Evolutionary conservation across 192 early-diverging fungal genomes (phyloP).

Genomic region (Coemansia sp.): DNA sequence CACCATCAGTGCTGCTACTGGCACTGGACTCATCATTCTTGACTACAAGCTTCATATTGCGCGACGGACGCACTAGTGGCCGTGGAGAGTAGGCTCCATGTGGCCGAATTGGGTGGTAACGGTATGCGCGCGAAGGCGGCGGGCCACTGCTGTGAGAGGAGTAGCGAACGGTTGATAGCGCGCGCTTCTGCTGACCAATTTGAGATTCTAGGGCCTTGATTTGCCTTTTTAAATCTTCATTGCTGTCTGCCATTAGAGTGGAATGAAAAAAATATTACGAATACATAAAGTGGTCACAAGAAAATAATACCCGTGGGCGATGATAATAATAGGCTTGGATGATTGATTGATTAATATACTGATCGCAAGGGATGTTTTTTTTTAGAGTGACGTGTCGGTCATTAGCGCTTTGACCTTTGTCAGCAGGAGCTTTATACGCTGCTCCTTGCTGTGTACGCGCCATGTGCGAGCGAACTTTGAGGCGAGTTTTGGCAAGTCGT

Average conservation of each 20-base stretch:
- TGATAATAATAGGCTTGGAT: not conserved
- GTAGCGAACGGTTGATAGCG: not conserved
- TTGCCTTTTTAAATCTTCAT: slow-evolving; percentile 33
- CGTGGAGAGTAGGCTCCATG: not conserved
- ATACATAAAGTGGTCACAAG: not conserved
- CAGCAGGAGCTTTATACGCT: slow-evolving; percentile 41
- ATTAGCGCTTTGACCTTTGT: slow-evolving; percentile 37
- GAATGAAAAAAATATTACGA: not conserved
- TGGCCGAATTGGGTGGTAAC: slow-evolving; percentile 32
- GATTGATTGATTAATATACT: not conserved
- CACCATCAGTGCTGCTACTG: not conserved
- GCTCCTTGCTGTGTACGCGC: slow-evolving; percentile 48
- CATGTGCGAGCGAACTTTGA: slow-evolving; percentile 47
- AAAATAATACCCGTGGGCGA: not conserved
- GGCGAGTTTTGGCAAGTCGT: slow-evolving; percentile 39
- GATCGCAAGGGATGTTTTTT: slow-evolving; percentile 4
- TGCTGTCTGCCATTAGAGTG: slow-evolving; percentile 16
- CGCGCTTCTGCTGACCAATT: slow-evolving; percentile 17
- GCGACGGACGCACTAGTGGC: slow-evolving; percentile 21
- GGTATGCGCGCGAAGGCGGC: slow-evolving; percentile 2
- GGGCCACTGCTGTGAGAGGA: not conserved
- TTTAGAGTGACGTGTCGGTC: slow-evolving; percentile 27
- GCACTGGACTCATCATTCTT: not conserved
- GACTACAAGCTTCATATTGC: slow-evolving; percentile 47
- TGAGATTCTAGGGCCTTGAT: slow-evolving; percentile 31